These are phyloP conservation scores for Pharus latifolius DNA, from an alignment of 176 grass and related monocot genomes.

Conservation along the genomic window DNA sequence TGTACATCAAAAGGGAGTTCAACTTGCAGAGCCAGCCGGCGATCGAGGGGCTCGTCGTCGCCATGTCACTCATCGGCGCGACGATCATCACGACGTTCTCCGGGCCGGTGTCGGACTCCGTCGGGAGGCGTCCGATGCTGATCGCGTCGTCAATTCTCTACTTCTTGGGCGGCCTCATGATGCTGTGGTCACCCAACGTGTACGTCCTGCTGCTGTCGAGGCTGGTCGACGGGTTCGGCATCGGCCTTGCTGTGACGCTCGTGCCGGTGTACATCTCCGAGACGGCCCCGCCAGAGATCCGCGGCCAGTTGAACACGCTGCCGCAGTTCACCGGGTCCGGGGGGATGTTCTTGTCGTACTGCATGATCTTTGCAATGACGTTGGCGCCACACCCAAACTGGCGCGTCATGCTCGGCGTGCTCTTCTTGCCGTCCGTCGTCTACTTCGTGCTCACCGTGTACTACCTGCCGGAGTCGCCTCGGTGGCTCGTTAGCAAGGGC, in stretches of 20 bases:
- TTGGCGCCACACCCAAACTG: slow-evolving; percentile 47
- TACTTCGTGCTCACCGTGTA: slow-evolving; percentile 41
- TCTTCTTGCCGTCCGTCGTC: slow-evolving; percentile 36
- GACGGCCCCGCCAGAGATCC: slow-evolving; percentile 67
- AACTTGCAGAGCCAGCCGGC: slow-evolving; percentile 50
- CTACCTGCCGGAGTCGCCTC: slow-evolving; percentile 66
- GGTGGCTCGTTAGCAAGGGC: slow-evolving; percentile 87
- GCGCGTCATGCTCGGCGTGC: slow-evolving; percentile 69
- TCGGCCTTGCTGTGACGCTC: slow-evolving; percentile 65
- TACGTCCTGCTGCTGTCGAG: slow-evolving; percentile 52
- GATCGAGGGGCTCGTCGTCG: slow-evolving; percentile 63
- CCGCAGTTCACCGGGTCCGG: slow-evolving; percentile 67
- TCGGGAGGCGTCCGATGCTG: slow-evolving; percentile 62
- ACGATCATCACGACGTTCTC: slow-evolving; percentile 89
- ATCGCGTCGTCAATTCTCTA: slow-evolving; percentile 66
- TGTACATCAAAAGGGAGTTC: slow-evolving; percentile 85
- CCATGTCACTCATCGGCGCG: slow-evolving; percentile 77
- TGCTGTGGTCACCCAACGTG: slow-evolving; percentile 80
- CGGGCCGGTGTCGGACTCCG: slow-evolving; percentile 59
- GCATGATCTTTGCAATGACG: slow-evolving; percentile 73
- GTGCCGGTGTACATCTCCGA: slow-evolving; percentile 90
- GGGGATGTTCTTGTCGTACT: slow-evolving; percentile 81
- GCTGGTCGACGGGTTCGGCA: slow-evolving; percentile 65
- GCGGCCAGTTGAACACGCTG: slow-evolving; percentile 67
- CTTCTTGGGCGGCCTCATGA: slow-evolving; percentile 32